Evolutionary conservation across 2,329 filamentous ascomycete genomes (phyloP).

Genomic region (Colletotrichum acutatum): DNA sequence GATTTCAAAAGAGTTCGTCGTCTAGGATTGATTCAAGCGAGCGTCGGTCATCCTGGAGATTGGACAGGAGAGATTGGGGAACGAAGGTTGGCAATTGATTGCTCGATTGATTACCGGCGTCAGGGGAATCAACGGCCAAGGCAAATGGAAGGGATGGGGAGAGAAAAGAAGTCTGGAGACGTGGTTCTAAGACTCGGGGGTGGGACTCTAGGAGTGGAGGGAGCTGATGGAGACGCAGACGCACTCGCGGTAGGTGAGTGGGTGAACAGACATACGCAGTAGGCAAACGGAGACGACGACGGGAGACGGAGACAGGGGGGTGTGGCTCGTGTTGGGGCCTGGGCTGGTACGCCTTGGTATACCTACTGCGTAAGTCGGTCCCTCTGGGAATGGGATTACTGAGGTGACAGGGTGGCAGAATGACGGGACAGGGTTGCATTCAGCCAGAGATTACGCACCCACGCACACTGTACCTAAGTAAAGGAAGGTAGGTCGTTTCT

Average conservation of each 20-base stretch:
- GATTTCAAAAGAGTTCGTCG: not conserved
- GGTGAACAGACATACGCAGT: not conserved
- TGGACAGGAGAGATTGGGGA: slow-evolving; percentile 12
- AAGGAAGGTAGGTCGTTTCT: not conserved
- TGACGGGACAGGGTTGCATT: not conserved
- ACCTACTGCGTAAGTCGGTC: too few species aligned
- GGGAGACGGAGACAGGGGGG: not conserved
- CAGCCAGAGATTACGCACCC: not conserved
- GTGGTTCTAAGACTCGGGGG: not conserved
- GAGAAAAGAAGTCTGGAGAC: slow-evolving; percentile 6
- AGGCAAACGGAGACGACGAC: not conserved
- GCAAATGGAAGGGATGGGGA: not conserved
- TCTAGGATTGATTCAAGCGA: slow-evolving; percentile 18
- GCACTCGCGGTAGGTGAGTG: not conserved
- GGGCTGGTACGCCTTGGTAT: not conserved
- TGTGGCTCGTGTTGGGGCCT: not conserved
- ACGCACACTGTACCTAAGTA: not conserved
- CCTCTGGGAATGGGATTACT: slow-evolving; percentile 3
- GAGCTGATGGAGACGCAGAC: not conserved
- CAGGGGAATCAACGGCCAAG: not conserved
- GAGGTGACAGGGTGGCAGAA: not conserved
- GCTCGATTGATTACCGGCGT: slow-evolving; percentile 8
- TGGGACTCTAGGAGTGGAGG: not conserved
- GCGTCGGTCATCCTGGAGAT: slow-evolving; percentile 29
- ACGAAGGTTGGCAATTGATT: slow-evolving; percentile 10